Percentiles rank a stretch among this genome's conserved stretches.
These are phyloP conservation scores for Flaveria bidentis DNA, from an alignment of 129 eudicot species.

Conservation along the genomic window DNA sequence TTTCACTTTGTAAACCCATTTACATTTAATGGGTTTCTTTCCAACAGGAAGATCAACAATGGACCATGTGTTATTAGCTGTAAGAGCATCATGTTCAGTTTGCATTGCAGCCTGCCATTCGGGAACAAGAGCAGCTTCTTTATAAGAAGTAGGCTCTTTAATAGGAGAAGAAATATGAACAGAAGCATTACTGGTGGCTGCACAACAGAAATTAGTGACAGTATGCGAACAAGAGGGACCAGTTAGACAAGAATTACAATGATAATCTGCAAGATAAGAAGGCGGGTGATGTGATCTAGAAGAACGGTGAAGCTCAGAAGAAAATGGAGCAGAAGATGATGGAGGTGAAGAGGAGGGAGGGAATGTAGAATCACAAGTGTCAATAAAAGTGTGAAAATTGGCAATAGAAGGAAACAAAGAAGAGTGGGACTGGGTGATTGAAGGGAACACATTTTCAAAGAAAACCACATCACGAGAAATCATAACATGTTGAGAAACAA, in stretches of 20 bases:
- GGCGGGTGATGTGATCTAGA: background rate
- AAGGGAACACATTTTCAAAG: too few relatives aligned
- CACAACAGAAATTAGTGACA: too few relatives aligned
- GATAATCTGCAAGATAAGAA: background rate
- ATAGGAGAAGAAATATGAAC: too few relatives aligned
- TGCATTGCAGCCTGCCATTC: background rate
- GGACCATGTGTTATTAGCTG: background rate
- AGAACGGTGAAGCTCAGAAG: background rate
- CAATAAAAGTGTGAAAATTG: too few relatives aligned
- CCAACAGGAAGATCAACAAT: background rate
- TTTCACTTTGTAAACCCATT: background rate
- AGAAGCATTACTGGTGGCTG: too few relatives aligned
- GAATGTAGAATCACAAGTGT: too few relatives aligned
- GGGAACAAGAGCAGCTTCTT: background rate
- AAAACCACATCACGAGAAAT: too few relatives aligned
- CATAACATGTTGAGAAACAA: too few relatives aligned
- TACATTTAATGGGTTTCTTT: background rate
- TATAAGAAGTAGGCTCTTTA: background rate
- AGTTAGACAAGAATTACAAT: background rate
- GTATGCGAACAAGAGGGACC: background rate
- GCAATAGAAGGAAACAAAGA: too few relatives aligned
- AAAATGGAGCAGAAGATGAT: too few relatives aligned
- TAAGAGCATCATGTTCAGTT: background rate
- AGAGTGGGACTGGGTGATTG: too few relatives aligned
- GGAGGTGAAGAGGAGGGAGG: too few relatives aligned